phyloP scores from a whole-genome alignment of 2,329 filamentous ascomycete species.

The Penicillium sclerotigenum region DNA sequence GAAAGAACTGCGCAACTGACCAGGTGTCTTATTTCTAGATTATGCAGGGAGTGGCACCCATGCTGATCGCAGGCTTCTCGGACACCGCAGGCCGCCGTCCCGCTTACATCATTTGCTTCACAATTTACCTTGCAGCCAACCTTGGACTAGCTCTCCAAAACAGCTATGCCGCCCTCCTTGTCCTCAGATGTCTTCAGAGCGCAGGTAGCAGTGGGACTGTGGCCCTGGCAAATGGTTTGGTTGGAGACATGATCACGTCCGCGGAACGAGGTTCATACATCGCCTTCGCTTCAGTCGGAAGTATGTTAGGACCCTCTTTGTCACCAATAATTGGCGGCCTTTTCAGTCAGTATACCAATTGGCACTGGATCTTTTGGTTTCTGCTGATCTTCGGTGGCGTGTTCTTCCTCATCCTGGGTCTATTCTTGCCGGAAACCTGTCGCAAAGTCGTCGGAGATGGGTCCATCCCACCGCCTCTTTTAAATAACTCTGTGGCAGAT shows the following conservation, averaged over 20 bases:
- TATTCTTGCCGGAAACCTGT: constrained; percentile 56
- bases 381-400: constrained; percentile 52
- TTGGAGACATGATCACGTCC: constrained; percentile 50
- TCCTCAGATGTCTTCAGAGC: constrained; percentile 20
- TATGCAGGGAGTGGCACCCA: constrained; percentile 29
- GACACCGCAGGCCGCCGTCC: constrained; percentile 59
- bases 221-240: constrained; percentile 66
- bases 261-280: constrained; percentile 60
- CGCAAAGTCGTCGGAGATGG: constrained; percentile 42
- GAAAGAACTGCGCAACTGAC: background rate
- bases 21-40: constrained; percentile 7
- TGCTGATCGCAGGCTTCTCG: constrained; percentile 59
- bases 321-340: constrained; percentile 63
- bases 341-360: constrained; percentile 62
- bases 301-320: constrained; percentile 51
- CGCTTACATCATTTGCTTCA: constrained; percentile 52
- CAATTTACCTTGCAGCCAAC: constrained; percentile 56
- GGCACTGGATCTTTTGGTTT: constrained; percentile 66
- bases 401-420: constrained; percentile 54
- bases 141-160: constrained; percentile 59
- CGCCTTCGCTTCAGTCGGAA: constrained; percentile 39
- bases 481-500: constrained; percentile 25
- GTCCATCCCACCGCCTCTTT: constrained; percentile 27
- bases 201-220: constrained; percentile 47
- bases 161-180: constrained; percentile 44